Evolutionary conservation across 129 eudicot genomes (phyloP).

Genomic region (Flaveria bidentis): DNA sequence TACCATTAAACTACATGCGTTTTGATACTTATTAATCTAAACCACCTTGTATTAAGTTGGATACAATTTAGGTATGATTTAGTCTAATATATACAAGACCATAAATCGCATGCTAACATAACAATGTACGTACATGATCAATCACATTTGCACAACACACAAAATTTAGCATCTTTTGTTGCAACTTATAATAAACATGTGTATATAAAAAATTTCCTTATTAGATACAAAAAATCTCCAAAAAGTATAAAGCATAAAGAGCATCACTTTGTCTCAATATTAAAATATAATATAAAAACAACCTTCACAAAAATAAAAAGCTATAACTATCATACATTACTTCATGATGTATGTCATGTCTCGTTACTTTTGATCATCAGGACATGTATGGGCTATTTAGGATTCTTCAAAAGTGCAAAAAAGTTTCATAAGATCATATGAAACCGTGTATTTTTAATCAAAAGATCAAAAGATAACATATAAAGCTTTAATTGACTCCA

Average conservation of each 20-base stretch:
- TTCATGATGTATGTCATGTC: not conserved
- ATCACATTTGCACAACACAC: too few relatives aligned
- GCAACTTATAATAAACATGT: too few relatives aligned
- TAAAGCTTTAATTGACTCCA: conserved; percentile 11
- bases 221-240: too few relatives aligned
- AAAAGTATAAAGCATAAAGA: not conserved
- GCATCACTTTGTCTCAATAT: not conserved
- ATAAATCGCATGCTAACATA: too few relatives aligned
- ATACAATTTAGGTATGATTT: too few relatives aligned
- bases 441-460: conserved; percentile 2
- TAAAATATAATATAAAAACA: not conserved
- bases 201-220: too few relatives aligned
- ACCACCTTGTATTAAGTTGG: too few relatives aligned
- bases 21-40: too few relatives aligned
- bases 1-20: too few relatives aligned
- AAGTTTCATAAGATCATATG: conserved; percentile 2
- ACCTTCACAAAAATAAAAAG: not conserved
- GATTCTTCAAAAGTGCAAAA: not conserved
- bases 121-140: too few relatives aligned
- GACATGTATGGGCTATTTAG: not conserved
- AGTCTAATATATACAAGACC: too few relatives aligned
- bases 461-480: not conserved
- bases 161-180: too few relatives aligned
- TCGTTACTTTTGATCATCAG: not conserved
- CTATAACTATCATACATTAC: not conserved